A percentile compares a stretch with the other conserved stretches of the same genome.
Evolutionary conservation across 306 rosid genomes (phyloP).

Genomic region (Acmispon strigosus): DNA sequence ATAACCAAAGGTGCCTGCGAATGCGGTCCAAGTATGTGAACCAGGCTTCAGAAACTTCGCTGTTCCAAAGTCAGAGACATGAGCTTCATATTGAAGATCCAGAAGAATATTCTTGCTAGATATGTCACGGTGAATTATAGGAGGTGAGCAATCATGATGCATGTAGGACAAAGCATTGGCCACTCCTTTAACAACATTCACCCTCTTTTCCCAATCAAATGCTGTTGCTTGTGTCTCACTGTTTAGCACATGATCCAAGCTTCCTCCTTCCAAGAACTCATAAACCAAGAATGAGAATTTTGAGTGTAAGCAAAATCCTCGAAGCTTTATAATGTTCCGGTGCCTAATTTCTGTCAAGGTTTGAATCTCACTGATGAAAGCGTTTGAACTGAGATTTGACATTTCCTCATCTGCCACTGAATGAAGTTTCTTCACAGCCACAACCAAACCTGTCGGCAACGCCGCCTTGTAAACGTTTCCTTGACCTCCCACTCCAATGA

Average conservation of each 20-base stretch:
- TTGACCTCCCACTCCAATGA: slow-evolving; percentile 25
- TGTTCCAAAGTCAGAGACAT: slow-evolving; percentile 27
- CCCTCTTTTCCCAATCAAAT: slow-evolving; percentile 32
- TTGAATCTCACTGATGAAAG: slow-evolving; percentile 26
- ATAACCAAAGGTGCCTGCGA: slow-evolving; percentile 30
- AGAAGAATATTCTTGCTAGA: slow-evolving; percentile 30
- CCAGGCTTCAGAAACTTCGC: slow-evolving; percentile 26
- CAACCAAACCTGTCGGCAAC: slow-evolving; percentile 8
- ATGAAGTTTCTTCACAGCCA: slow-evolving; percentile 36
- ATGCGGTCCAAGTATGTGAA: slow-evolving; percentile 6
- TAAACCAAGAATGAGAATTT: slow-evolving; percentile 24
- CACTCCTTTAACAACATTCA: slow-evolving; percentile 30
- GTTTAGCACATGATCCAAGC: slow-evolving; percentile 19
- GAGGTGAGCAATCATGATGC: slow-evolving; percentile 29
- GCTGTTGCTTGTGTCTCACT: slow-evolving; percentile 6
- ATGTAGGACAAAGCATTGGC: slow-evolving; percentile 32
- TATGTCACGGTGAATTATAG: slow-evolving; percentile 28
- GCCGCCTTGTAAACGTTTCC: slow-evolving; percentile 29
- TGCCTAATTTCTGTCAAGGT: slow-evolving; percentile 23
- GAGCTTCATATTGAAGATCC: slow-evolving; percentile 31
- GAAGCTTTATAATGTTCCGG: slow-evolving; percentile 28
- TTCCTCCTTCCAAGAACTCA: slow-evolving; percentile 30
- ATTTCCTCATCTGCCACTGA: background rate
- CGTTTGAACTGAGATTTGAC: slow-evolving; percentile 7
- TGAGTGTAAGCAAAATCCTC: slow-evolving; percentile 28